Evolutionary conservation across 2,329 filamentous ascomycete genomes (phyloP), one percentile per base, ranked within the genome.

Genomic region (Colletotrichum simmondsii): DNA sequence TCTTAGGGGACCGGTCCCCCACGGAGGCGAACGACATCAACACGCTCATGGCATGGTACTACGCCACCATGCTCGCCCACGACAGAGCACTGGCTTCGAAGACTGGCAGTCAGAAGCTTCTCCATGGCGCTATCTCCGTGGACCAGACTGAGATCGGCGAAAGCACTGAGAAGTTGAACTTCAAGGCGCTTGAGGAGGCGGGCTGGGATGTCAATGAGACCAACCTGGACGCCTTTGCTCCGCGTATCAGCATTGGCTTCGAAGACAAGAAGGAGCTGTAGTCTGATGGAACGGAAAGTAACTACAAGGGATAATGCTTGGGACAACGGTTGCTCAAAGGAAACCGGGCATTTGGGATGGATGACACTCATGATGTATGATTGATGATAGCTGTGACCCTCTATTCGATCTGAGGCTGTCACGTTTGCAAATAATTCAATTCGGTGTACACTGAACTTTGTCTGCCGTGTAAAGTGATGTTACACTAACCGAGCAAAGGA

Each of bases 181-280:
- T 28, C 4, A 22, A 35, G 49, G 62, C 35, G 11, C 62, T 65
- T 5, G n/a, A 42, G 52, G 35, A 57, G 32, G 62, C 52, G 14
- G 62, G 62, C 16, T 65, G 62, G 62, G 35, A 57, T 32, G 12
- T 65, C 32, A 28, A 37, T 2, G 62, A 57, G 24, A 4, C 32
- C 32, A 65, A 57, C 24, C 35, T 65, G 32, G 52, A 57, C 24
- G 52, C 53, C 11, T 65, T 65, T 57, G 62, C 62, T 16, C 62
- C 62, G 2, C 62, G 52, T 12, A 57, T 65, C 62, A 42, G 32
- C 24, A 57, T 56, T 16, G 52, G 32, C 22, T 37, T 30, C 24
- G n/a, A 24, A 16, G 24, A 24, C 32, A 65, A 65, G 32, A 65
- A 65, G 32, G 24, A 46, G 32, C 62, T 37, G 52, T 65, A 65